Conservation (phyloP, 352 stramenopile genomes). For the Globisporangium echinulatum region DNA sequence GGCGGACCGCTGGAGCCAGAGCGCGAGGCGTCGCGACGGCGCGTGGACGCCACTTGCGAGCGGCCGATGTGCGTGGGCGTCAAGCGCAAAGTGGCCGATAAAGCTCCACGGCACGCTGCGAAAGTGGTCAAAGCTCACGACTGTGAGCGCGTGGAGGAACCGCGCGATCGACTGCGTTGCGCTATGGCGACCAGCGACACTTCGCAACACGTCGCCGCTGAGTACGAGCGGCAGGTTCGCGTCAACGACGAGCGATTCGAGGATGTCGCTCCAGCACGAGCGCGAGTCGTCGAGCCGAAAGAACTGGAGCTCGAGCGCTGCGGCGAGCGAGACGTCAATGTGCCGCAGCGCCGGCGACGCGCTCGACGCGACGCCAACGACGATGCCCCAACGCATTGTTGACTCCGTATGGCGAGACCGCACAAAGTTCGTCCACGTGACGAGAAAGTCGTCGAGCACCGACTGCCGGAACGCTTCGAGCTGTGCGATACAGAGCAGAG, state of each 20-base stretch:
- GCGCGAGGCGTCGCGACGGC: slow-evolving; percentile 10
- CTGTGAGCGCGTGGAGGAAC: slow-evolving; percentile 58
- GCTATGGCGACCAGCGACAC: slow-evolving; percentile 39
- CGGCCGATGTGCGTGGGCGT: slow-evolving; percentile 19
- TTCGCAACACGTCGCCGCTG: slow-evolving; percentile 35
- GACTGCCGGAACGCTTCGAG: slow-evolving; percentile 53
- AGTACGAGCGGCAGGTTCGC: slow-evolving; percentile 51
- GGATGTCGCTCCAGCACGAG: slow-evolving; percentile 68
- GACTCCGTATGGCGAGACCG: background rate
- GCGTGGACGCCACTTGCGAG: slow-evolving; percentile 10
- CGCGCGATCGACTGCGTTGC: slow-evolving; percentile 58
- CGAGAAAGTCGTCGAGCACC: slow-evolving; percentile 62
- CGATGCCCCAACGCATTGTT: slow-evolving; percentile 33
- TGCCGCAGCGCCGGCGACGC: slow-evolving; percentile 59
- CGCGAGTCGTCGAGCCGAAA: slow-evolving; percentile 72
- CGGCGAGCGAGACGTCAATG: slow-evolving; percentile 48
- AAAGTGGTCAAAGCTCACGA: slow-evolving; percentile 63
- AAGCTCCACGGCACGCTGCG: slow-evolving; percentile 47
- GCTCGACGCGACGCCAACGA: slow-evolving; percentile 62
- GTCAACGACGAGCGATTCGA: slow-evolving; percentile 65
- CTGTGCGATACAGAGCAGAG: slow-evolving; percentile 75
- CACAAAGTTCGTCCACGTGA: slow-evolving; percentile 57
- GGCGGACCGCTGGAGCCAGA: slow-evolving; percentile 14
- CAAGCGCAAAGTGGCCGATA: slow-evolving; percentile 36
- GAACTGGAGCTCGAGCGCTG: slow-evolving; percentile 63